A percentile compares a stretch with the other conserved stretches of the same genome.
Evolutionary conservation across 495 filamentous ascomycete genomes (phyloP).

Genomic region (Oleoguttula mirabilis): DNA sequence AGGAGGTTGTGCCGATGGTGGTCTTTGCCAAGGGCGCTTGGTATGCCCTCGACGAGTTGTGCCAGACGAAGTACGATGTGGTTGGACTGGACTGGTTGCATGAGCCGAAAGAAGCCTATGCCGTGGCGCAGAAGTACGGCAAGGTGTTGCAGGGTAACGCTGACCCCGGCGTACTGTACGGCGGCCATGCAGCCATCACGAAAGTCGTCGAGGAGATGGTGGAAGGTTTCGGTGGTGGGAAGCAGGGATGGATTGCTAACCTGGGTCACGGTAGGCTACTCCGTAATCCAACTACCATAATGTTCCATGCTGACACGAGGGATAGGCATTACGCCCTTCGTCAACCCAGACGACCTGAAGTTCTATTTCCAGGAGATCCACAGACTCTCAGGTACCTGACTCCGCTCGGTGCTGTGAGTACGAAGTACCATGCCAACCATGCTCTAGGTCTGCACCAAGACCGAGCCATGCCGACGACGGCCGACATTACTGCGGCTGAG

Average conservation of each 20-base stretch:
- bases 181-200: conserved; percentile 66
- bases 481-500: conserved; percentile 8
- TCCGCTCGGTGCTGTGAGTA: conserved; percentile 4
- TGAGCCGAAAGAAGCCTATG: conserved; percentile 71
- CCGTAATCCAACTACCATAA: neutral
- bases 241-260: conserved; percentile 78
- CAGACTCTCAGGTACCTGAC: conserved; percentile 39
- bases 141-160: conserved; percentile 88
- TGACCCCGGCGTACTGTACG: conserved; percentile 87
- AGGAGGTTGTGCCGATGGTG: conserved; percentile 88
- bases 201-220: conserved; percentile 72
- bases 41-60: conserved; percentile 82
- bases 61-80: conserved; percentile 80
- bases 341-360: conserved; percentile 80
- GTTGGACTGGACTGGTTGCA: conserved; percentile 93
- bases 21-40: conserved; percentile 99
- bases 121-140: conserved; percentile 50
- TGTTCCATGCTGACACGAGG: neutral
- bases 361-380: conserved; percentile 93
- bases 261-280: conserved; percentile 68
- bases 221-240: conserved; percentile 73
- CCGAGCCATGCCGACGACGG: conserved; percentile 1
- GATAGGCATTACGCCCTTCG: conserved; percentile 77
- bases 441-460: conserved; percentile 12
- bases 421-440: conserved; percentile 11